Base-by-base conservation (phyloP, 2,329 filamentous ascomycete species). In the Blastomyces percursus region DNA sequence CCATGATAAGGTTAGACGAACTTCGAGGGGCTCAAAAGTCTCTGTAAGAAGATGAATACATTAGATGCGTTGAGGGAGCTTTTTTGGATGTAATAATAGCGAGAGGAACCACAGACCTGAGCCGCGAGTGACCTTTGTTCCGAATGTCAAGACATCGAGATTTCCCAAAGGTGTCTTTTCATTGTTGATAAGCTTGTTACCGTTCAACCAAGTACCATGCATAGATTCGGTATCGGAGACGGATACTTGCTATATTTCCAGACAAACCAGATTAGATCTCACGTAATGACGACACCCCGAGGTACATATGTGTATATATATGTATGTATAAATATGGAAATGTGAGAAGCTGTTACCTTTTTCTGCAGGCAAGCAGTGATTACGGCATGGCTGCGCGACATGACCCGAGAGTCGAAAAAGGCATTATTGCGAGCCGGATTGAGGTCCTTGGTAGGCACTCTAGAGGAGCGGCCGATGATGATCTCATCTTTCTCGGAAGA, bases 131-230 rank as follows among this genome's bases (percentile, higher is more conserved):
- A 84, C 80, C 64, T 79, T 74, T 44, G 76, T 73, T 21, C 82
- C 82, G 68, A 84, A 81, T 4, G 69, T 72, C 35, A 78, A 51
- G 1, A 72, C 62, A 66, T 77, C 75, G 19, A 71, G 73, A 58
- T 65, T 71, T 1, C 71, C 70, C 32, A 84, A 64, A 1, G 71
- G 64, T 59, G 77, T 75, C 21, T 75, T 72, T 60, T 75, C 66
- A 2, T 71, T 72, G 12, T 77, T 60, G 3, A 68, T 62, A 32
- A 84, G 69, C 48, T 74, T 77, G 48, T 66, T 67, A 44, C 77
- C 76, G 67, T 86, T 84, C 58, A 86, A 65, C 63, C 73, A 79
- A 21, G 84, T 87, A 38, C 85, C 85, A 69, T 87, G 85, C 79
- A 85, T 85, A 9, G 84, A 86, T 42, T 77, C 79, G 21, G 75